phyloP scores from a whole-genome alignment of 2,329 filamentous ascomycete species.

The Botrytis fragariae region DNA sequence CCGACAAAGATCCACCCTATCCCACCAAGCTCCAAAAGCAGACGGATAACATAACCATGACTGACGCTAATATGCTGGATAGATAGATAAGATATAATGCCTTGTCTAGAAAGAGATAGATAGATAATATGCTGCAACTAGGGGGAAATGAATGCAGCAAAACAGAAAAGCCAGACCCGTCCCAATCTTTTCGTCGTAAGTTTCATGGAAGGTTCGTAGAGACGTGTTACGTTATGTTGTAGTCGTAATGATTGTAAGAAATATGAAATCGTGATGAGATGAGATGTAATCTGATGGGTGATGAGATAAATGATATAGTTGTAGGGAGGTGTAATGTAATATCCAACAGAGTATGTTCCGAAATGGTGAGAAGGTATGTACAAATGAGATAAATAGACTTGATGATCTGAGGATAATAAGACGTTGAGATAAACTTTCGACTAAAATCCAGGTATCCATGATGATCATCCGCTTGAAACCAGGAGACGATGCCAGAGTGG shows the following conservation, averaged over 20 bases:
- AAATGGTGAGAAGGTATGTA: background rate
- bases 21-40: background rate
- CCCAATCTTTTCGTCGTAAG: background rate
- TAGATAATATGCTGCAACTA: background rate
- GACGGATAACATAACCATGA: background rate
- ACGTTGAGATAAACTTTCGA: background rate
- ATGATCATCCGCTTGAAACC: background rate
- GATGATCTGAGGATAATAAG: background rate
- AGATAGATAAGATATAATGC: background rate
- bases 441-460: background rate
- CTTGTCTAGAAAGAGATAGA: background rate
- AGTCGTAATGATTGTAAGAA: constrained; percentile 7
- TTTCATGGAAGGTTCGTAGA: background rate
- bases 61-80: constrained; percentile 5
- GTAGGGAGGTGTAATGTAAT: background rate
- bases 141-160: background rate
- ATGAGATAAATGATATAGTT: background rate
- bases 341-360: background rate
- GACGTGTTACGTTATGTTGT: background rate
- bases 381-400: background rate
- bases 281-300: background rate
- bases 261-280: constrained; percentile 1
- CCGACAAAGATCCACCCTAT: background rate
- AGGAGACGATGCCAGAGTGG: constrained; percentile 1
- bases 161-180: background rate